A percentile compares a stretch with the other conserved stretches of the same genome.
These are phyloP conservation scores for Phaeosphaeria sp. DNA, from an alignment of 2,329 filamentous ascomycete species.

Conservation along the genomic window DNA sequence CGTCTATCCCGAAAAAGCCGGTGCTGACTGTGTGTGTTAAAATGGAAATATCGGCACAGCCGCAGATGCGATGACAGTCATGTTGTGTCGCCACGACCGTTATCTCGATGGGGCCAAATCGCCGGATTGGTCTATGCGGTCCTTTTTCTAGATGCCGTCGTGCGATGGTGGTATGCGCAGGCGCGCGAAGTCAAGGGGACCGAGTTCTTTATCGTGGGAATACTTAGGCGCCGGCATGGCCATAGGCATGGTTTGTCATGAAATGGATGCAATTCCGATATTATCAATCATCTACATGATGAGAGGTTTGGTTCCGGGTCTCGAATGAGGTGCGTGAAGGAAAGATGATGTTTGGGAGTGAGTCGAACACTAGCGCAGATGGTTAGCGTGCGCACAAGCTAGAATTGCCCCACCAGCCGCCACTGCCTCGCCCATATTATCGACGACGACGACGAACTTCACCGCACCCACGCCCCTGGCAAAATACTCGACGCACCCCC, in stretches of 20 bases:
- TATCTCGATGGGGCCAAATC: background rate
- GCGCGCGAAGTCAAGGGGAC: background rate
- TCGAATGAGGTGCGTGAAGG: background rate
- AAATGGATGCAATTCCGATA: background rate
- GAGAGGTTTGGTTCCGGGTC: background rate
- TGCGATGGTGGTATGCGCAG: background rate
- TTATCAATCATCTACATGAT: background rate
- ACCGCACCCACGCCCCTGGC: background rate
- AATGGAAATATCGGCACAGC: background rate
- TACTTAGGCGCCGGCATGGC: background rate
- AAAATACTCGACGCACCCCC: constrained; percentile 1
- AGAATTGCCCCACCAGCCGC: constrained; percentile 22
- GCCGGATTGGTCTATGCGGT: background rate
- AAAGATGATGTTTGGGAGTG: constrained; percentile 11
- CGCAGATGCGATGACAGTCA: background rate
- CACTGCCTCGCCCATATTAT: constrained; percentile 25
- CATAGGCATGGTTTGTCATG: background rate
- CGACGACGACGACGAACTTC: constrained; percentile 6
- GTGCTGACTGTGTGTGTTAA: background rate
- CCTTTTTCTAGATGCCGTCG: background rate
- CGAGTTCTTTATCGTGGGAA: background rate
- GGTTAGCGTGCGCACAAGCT: constrained; percentile 25
- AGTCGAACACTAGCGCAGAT: constrained; percentile 20
- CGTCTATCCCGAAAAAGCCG: background rate
- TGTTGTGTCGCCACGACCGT: background rate